Percentiles rank a stretch among this genome's conserved stretches.
Conservation (phyloP, 2,329 filamentous ascomycete species). For the Verticillium nubilum region DNA sequence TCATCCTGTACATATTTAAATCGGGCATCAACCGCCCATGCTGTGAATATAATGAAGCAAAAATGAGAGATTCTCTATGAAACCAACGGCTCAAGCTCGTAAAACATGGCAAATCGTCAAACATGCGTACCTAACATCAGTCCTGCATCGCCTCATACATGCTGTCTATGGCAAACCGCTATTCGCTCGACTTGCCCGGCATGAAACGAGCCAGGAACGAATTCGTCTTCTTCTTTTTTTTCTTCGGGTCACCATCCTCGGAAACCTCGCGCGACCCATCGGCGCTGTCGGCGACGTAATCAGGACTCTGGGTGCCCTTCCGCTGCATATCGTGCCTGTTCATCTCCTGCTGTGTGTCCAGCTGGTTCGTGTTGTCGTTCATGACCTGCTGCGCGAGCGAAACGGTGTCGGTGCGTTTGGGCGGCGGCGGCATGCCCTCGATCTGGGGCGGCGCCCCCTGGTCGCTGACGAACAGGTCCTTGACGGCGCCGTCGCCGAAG, state of each 20-base stretch:
- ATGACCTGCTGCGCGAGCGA: conserved; percentile 45
- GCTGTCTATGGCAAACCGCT: background rate
- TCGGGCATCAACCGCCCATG: background rate
- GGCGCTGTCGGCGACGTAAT: background rate
- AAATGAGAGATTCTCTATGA: background rate
- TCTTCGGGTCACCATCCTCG: background rate
- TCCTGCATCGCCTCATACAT: background rate
- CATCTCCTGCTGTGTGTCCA: conserved; percentile 34
- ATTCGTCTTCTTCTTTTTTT: background rate
- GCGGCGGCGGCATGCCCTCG: background rate
- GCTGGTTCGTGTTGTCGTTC: conserved; percentile 46
- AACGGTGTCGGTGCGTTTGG: conserved; percentile 31
- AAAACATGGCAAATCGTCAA: background rate
- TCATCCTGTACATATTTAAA: background rate
- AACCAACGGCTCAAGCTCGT: background rate
- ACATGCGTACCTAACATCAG: background rate
- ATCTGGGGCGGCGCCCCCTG: conserved; percentile 9
- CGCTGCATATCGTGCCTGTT: conserved; percentile 12
- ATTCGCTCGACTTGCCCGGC: background rate
- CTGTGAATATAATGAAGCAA: background rate
- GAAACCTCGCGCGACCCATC: background rate
- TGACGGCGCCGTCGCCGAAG: conserved; percentile 42
- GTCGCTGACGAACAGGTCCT: conserved; percentile 40
- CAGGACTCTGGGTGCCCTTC: conserved; percentile 1
- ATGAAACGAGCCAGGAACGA: background rate